A percentile compares a stretch with the other conserved stretches of the same genome.
phyloP scores from a whole-genome alignment of 2,329 filamentous ascomycete species.

The Phyllosticta citribraziliensis region DNA sequence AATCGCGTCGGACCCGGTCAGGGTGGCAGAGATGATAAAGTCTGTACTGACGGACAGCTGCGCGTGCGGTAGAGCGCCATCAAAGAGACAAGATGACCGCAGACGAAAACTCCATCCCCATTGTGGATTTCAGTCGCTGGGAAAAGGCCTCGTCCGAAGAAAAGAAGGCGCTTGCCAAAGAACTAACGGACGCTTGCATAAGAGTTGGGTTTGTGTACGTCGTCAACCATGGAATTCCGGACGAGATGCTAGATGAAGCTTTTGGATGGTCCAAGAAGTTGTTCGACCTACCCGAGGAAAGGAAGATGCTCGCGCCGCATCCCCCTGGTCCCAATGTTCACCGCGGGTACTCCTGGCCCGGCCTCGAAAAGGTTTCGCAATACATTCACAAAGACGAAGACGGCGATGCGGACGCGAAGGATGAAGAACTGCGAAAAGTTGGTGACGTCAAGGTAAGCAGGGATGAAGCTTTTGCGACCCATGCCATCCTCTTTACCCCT shows the following conservation, averaged over 20 bases:
- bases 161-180: slow-evolving; percentile 23
- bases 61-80: not conserved
- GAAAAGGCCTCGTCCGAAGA: slow-evolving; percentile 16
- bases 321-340: slow-evolving; percentile 40
- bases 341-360: slow-evolving; percentile 47
- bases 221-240: slow-evolving; percentile 36
- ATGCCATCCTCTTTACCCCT: not conserved
- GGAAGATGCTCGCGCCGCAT: slow-evolving; percentile 42
- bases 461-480: not conserved
- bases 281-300: slow-evolving; percentile 34
- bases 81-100: not conserved
- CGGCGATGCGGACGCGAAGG: slow-evolving; percentile 30
- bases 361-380: slow-evolving; percentile 36
- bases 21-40: not conserved
- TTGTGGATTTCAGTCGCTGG: slow-evolving; percentile 33
- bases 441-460: slow-evolving; percentile 41
- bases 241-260: slow-evolving; percentile 31
- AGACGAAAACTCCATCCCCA: slow-evolving; percentile 21
- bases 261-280: slow-evolving; percentile 36
- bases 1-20: not conserved
- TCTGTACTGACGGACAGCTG: not conserved
- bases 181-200: slow-evolving; percentile 33
- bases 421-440: slow-evolving; percentile 34
- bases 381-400: slow-evolving; percentile 37
- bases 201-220: slow-evolving; percentile 41